Evolutionary conservation across 345 rosid species (phyloP).

Genomic region (Dimocarpus longan): DNA sequence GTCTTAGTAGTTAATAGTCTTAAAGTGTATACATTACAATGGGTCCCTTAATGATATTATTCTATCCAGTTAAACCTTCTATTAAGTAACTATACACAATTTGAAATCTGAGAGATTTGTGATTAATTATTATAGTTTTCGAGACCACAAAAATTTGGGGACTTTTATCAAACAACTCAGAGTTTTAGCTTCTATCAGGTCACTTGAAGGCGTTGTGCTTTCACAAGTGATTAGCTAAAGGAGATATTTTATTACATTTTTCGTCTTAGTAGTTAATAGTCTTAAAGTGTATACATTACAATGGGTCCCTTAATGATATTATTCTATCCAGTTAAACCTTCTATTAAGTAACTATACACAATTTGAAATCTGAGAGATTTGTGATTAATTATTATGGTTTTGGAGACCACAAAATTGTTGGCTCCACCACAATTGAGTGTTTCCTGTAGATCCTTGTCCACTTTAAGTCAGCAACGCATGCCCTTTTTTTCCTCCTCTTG

Average conservation of each 20-base stretch:
- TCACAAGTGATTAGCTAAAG: background rate
- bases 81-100: background rate
- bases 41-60: too few species aligned
- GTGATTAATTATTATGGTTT: background rate
- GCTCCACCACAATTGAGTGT: slow-evolving; percentile 31
- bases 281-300: background rate
- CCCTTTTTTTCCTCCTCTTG: slow-evolving; percentile 5
- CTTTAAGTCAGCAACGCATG: slow-evolving; percentile 9
- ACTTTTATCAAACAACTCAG: slow-evolving; percentile 3
- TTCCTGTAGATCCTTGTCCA: slow-evolving; percentile 12
- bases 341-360: background rate
- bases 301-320: too few species aligned
- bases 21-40: background rate
- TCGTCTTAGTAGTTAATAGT: background rate
- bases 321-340: background rate
- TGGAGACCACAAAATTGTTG: background rate
- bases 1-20: background rate
- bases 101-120: background rate
- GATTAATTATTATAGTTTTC: background rate
- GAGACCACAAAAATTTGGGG: background rate
- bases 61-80: background rate
- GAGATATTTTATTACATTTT: background rate
- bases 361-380: background rate
- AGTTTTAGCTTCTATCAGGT: background rate
- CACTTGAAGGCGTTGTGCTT: background rate